phyloP scores from a whole-genome alignment of 805 yeast genomes.

The Lipomyces anomalus region DNA sequence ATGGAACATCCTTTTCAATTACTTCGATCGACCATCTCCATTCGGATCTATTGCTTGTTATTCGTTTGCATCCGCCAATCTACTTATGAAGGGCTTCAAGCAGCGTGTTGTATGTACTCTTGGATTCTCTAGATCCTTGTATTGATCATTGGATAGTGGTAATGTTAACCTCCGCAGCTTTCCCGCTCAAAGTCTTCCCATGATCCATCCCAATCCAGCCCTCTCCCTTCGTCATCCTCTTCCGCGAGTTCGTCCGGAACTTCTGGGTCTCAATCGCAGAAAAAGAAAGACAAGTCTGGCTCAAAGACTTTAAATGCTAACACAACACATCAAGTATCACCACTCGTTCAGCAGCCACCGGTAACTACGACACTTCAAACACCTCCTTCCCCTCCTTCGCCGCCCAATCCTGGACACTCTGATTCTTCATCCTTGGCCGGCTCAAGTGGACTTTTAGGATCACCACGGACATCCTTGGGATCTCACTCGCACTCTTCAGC shows the following conservation, averaged over 20 bases:
- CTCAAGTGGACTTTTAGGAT: too few relatives aligned
- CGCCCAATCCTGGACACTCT: too few relatives aligned
- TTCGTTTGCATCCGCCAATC: too few relatives aligned
- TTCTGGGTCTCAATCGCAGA: too few relatives aligned
- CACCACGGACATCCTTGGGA: neutral
- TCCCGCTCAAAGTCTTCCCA: slow-evolving; percentile 26
- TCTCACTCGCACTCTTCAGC: neutral
- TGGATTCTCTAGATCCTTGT: neutral
- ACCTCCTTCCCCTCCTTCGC: too few relatives aligned
- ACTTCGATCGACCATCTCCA: too few relatives aligned
- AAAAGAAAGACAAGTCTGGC: too few relatives aligned
- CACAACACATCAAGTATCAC: neutral
- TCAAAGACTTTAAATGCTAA: neutral
- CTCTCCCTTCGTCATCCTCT: slow-evolving; percentile 8
- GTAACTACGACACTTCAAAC: too few relatives aligned
- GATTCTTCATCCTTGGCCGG: too few relatives aligned
- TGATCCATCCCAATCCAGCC: slow-evolving; percentile 14
- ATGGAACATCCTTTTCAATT: too few relatives aligned
- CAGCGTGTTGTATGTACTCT: slow-evolving; percentile 27
- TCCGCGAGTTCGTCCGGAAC: slow-evolving; percentile 4
- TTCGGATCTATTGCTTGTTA: too few relatives aligned
- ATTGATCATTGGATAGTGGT: neutral
- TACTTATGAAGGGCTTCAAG: slow-evolving; percentile 31
- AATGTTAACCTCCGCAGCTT: slow-evolving; percentile 12
- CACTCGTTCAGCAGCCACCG: too few relatives aligned